Evolutionary conservation across 495 filamentous ascomycete genomes (phyloP).

Genomic region (Trichocladium uniseriatum): DNA sequence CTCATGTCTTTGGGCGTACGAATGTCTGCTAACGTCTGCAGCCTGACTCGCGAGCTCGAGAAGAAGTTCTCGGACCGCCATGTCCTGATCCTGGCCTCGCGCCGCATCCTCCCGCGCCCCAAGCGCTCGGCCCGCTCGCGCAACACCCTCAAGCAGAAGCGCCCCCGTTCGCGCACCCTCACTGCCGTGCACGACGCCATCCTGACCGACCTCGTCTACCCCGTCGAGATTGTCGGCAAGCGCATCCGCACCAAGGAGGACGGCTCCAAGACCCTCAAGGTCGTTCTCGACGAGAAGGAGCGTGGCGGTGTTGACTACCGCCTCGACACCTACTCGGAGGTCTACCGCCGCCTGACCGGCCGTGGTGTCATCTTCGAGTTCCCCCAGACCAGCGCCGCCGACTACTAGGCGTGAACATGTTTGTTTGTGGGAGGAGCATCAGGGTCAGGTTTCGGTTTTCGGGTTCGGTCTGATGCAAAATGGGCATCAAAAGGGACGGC

Average conservation of each 20-base stretch:
- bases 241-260: constrained; percentile 93
- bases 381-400: constrained; percentile 63
- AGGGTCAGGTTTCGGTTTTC: constrained; percentile 25
- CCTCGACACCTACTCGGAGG: constrained; percentile 97
- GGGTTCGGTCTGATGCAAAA: constrained; percentile 24
- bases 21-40: constrained; percentile 30
- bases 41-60: constrained; percentile 98
- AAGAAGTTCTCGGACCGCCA: constrained; percentile 99
- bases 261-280: constrained; percentile 93
- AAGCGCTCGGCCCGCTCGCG: constrained; percentile 92
- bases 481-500: constrained; percentile 30
- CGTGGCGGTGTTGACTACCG: constrained; percentile 95
- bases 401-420: constrained; percentile 53
- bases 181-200: constrained; percentile 97
- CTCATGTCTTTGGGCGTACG: neutral
- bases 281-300: constrained; percentile 99
- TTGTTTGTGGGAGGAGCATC: constrained; percentile 20
- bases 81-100: constrained; percentile 95
- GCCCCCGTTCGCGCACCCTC: constrained; percentile 90
- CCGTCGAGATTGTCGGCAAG: constrained; percentile 99
- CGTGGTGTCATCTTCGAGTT: constrained; percentile 95
- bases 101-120: constrained; percentile 95
- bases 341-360: constrained; percentile 92
- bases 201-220: constrained; percentile 92
- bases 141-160: constrained; percentile 93